Percentiles rank a stretch among this genome's conserved stretches.
phyloP scores from a whole-genome alignment of 306 rosid genomes.

The Ziziphus jujuba region DNA sequence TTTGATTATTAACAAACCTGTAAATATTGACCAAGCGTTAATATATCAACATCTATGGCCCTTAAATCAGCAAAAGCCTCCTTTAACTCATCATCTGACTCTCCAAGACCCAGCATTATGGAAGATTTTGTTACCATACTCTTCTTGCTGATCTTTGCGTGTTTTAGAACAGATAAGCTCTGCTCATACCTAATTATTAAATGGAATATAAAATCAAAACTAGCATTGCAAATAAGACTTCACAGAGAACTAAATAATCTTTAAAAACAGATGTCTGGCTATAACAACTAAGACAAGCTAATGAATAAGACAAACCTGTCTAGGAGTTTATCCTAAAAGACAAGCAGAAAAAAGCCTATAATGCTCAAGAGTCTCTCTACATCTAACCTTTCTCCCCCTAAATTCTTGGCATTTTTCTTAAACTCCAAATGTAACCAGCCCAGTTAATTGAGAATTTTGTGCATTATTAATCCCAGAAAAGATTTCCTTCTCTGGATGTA shows the following conservation, averaged over 20 bases:
- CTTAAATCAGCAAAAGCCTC: slow-evolving; percentile 75
- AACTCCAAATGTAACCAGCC: too few relatives aligned
- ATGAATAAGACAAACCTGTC: too few relatives aligned
- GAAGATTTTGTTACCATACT: slow-evolving; percentile 95
- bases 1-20: slow-evolving; percentile 58
- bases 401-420: too few relatives aligned
- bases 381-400: too few relatives aligned
- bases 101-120: slow-evolving; percentile 97
- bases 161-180: slow-evolving; percentile 77
- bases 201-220: slow-evolving; percentile 21
- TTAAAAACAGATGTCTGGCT: neutral
- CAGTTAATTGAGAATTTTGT: too few relatives aligned
- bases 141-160: slow-evolving; percentile 75
- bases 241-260: slow-evolving; percentile 7
- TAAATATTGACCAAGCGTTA: slow-evolving; percentile 95
- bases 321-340: too few relatives aligned
- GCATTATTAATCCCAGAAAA: too few relatives aligned
- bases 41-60: slow-evolving; percentile 82
- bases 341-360: too few relatives aligned
- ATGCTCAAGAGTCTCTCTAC: too few relatives aligned
- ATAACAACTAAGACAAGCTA: too few relatives aligned
- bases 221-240: slow-evolving; percentile 6
- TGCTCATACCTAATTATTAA: slow-evolving; percentile 69
- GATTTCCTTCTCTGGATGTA: too few relatives aligned
- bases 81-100: slow-evolving; percentile 85